These are phyloP conservation scores for Aspergillus nidulans DNA, from an alignment of 495 filamentous ascomycete species.

Conservation along the genomic window DNA sequence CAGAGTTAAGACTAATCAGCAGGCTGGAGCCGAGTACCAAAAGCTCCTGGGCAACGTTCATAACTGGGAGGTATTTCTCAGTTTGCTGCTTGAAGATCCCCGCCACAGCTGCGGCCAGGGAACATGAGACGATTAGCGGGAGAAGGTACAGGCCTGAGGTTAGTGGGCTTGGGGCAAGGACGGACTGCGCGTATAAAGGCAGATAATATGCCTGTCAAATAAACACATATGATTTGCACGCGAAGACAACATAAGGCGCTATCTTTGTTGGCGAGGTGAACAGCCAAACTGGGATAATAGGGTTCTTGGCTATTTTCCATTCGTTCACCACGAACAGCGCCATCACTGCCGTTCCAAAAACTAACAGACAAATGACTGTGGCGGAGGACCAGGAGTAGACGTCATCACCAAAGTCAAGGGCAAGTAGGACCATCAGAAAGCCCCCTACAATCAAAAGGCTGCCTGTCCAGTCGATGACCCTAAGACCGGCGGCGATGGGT, in stretches of 20 bases:
- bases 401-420: slow-evolving; percentile 65
- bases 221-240: slow-evolving; percentile 40
- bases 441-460: slow-evolving; percentile 55
- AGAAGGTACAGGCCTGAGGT: slow-evolving; percentile 68
- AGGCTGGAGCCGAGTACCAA: slow-evolving; percentile 15
- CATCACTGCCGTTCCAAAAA: slow-evolving; percentile 58
- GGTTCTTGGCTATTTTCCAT: slow-evolving; percentile 61
- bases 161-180: slow-evolving; percentile 59
- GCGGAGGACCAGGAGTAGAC: slow-evolving; percentile 62
- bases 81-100: too few relatives aligned
- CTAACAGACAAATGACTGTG: slow-evolving; percentile 63
- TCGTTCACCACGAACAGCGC: slow-evolving; percentile 61
- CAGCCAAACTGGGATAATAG: slow-evolving; percentile 64
- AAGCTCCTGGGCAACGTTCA: too few relatives aligned
- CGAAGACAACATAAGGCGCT: too few relatives aligned
- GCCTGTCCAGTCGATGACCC: slow-evolving; percentile 66
- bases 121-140: slow-evolving; percentile 40
- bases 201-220: slow-evolving; percentile 33
- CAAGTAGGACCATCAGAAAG: slow-evolving; percentile 67
- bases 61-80: too few relatives aligned
- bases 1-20: slow-evolving; percentile 32
- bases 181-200: slow-evolving; percentile 51
- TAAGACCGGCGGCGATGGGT: slow-evolving; percentile 56
- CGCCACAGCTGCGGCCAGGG: too few relatives aligned
- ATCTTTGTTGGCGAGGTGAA: too few relatives aligned